These are phyloP conservation scores for Zygotorulaspora danielsina DNA, from an alignment of 805 yeast genomes.

Conservation along the genomic window DNA sequence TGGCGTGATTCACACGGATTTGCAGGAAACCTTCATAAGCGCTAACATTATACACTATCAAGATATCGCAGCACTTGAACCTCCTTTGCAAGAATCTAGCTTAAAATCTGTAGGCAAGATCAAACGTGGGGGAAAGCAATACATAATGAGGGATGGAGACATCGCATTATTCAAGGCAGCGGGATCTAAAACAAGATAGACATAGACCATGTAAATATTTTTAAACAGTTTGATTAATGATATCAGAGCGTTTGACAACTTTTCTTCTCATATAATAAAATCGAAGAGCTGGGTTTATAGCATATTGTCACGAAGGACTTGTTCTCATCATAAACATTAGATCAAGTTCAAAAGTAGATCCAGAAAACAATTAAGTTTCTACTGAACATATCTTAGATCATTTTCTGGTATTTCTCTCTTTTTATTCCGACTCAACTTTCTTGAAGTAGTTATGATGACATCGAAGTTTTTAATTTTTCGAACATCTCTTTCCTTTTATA, in stretches of 20 bases:
- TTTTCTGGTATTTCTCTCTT: neutral
- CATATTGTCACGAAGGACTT: constrained; percentile 37
- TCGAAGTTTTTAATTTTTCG: too few relatives aligned
- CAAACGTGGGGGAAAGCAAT: constrained; percentile 59
- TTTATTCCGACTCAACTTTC: too few relatives aligned
- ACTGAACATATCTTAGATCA: constrained; percentile 7
- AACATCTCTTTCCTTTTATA: too few relatives aligned
- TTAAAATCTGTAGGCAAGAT: constrained; percentile 29
- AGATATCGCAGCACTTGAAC: constrained; percentile 41
- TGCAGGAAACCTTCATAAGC: constrained; percentile 73
- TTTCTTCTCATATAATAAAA: constrained; percentile 33
- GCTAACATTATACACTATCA: constrained; percentile 70
- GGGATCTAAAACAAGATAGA: constrained; percentile 48
- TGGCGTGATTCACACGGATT: constrained; percentile 81
- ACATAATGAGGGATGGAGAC: constrained; percentile 81
- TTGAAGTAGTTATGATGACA: too few relatives aligned
- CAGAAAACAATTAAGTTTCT: constrained; percentile 1
- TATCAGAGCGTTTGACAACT: constrained; percentile 39
- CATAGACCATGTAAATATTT: constrained; percentile 3
- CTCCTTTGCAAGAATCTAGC: constrained; percentile 26
- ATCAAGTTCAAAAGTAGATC: neutral
- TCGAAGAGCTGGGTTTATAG: constrained; percentile 44
- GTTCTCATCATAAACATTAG: constrained; percentile 37
- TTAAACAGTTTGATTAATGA: constrained; percentile 13
- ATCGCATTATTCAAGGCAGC: constrained; percentile 68